Conservation (phyloP, 2,329 filamentous ascomycete species). For the Falciphora oryzae region DNA sequence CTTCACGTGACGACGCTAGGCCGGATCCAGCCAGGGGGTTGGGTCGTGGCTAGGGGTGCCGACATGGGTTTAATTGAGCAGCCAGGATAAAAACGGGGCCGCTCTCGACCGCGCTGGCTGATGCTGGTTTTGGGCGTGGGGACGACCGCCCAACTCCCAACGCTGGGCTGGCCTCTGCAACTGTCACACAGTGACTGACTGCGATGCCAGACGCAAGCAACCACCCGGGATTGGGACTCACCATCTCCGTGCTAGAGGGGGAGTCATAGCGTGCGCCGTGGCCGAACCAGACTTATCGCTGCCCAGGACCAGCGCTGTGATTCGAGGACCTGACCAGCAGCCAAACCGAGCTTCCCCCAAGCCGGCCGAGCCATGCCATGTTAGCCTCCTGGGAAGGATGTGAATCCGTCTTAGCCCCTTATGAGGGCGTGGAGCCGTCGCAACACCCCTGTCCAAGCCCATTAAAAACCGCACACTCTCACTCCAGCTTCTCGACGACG, state of each 20-base stretch:
- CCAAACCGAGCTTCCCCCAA: background rate
- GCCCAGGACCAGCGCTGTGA: background rate
- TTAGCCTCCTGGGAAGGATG: background rate
- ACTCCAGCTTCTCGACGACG: background rate
- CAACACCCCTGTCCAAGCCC: background rate
- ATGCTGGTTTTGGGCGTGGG: background rate
- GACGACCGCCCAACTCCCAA: background rate
- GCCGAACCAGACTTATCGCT: too few species aligned
- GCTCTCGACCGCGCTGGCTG: background rate
- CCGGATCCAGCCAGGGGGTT: background rate
- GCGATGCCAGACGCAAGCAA: background rate
- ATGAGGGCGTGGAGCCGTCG: background rate
- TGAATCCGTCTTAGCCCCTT: background rate
- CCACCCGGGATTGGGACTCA: background rate
- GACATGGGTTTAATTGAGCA: background rate
- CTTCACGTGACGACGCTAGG: slow-evolving; percentile 5
- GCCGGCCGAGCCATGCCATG: background rate
- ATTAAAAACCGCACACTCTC: background rate
- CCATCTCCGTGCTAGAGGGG: background rate
- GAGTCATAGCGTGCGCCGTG: background rate
- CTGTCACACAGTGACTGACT: background rate
- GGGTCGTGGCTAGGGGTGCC: background rate
- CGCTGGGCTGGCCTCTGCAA: background rate
- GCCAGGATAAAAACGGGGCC: background rate
- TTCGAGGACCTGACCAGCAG: background rate